A percentile compares a stretch with the other conserved stretches of the same genome.
phyloP scores from a whole-genome alignment of 192 early-diverging fungal species.

The Coemansia furcata region DNA sequence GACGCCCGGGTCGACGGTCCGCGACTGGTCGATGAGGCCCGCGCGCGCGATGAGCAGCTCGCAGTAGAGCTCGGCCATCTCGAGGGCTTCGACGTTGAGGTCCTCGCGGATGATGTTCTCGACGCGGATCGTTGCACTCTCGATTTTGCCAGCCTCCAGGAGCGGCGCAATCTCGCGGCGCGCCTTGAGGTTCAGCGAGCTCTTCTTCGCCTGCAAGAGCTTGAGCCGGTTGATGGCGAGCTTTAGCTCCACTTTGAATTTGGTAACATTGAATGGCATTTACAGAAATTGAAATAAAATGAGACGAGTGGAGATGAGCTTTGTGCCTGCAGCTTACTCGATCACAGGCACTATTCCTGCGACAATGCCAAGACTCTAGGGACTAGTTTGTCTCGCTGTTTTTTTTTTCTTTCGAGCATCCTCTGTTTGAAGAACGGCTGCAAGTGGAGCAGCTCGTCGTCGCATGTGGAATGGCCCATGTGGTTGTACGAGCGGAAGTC shows the following conservation, averaged over 20 bases:
- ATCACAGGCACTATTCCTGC: too few species aligned
- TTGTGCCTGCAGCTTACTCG: neutral
- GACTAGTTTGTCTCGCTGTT: neutral
- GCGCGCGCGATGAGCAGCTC: too few species aligned
- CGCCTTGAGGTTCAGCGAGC: conserved; percentile 54
- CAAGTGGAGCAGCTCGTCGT: conserved; percentile 73
- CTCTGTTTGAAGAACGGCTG: conserved; percentile 56
- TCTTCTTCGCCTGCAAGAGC: conserved; percentile 86
- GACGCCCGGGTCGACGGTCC: too few species aligned
- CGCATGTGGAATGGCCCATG: conserved; percentile 57
- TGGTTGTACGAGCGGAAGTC: too few species aligned
- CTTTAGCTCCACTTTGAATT: conserved; percentile 86
- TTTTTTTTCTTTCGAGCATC: conserved; percentile 22
- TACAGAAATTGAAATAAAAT: neutral
- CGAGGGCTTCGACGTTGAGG: too few species aligned
- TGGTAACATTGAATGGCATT: conserved; percentile 18
- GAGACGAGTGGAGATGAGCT: neutral
- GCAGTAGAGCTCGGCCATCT: too few species aligned
- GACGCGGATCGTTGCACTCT: too few species aligned
- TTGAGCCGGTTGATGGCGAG: conserved; percentile 86
- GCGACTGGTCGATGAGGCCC: too few species aligned
- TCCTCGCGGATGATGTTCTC: too few species aligned
- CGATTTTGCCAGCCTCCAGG: conserved; percentile 79
- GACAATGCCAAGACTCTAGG: too few species aligned
- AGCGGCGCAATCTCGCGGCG: conserved; percentile 62